These are phyloP conservation scores for Oryza coarctata DNA, from an alignment of 176 grass and related monocot species.

Conservation along the genomic window DNA sequence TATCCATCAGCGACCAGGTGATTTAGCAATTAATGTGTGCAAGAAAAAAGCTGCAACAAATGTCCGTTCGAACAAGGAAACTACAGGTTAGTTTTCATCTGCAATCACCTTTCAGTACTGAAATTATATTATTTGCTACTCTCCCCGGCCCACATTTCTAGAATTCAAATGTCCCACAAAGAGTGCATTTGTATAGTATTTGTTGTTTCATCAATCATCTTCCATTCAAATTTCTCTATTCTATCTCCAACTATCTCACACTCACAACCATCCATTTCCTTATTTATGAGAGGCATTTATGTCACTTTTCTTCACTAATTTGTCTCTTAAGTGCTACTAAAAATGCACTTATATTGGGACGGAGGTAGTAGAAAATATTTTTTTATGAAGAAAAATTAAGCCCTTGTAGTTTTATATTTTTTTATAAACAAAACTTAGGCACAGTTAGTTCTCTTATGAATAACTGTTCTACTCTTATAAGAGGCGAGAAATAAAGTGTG, in stretches of 20 bases:
- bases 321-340: too few relatives aligned
- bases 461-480: background rate
- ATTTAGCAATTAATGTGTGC: conserved; percentile 94
- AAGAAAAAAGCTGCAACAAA: conserved; percentile 99
- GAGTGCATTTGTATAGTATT: too few relatives aligned
- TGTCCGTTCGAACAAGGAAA: conserved; percentile 94
- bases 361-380: background rate
- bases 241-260: background rate
- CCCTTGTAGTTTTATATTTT: background rate
- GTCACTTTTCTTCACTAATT: too few relatives aligned
- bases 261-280: too few relatives aligned
- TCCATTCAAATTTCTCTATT: background rate
- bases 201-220: background rate
- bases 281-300: too few relatives aligned
- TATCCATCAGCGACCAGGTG: conserved; percentile 90
- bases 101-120: background rate
- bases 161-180: background rate
- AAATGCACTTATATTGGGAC: too few relatives aligned
- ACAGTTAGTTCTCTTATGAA: background rate
- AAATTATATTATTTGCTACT: conserved; percentile 19
- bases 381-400: background rate
- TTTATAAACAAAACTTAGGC: too few relatives aligned
- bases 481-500: too few relatives aligned
- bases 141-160: background rate
- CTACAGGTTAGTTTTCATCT: conserved; percentile 58